Evolutionary conservation across 176 grass and related monocot species (phyloP), one percentile per base, ranked within the genome.

Genomic region (Bonia amplexicaulis): DNA sequence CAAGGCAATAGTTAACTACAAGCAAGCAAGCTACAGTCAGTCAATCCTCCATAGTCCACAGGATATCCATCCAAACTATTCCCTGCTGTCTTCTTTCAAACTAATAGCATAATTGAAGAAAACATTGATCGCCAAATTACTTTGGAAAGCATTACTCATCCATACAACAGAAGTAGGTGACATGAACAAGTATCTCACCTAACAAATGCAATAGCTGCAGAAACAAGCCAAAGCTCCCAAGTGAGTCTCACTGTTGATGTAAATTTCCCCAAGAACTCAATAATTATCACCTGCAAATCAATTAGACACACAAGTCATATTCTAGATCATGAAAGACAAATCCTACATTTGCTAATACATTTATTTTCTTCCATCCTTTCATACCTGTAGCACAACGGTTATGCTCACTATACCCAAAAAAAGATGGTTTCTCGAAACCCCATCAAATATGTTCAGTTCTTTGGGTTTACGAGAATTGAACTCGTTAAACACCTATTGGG

Each of bases 241-340:
- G 58, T 94, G 41, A 99, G 90, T 85, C 69, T 96, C 66, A 91
- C 90, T 48, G 96, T 99, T 39, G 93, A 90, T 48, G 93, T 82
- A 80, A 99, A 99, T 66, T 99, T 99, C 79, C 96, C 96, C 40
- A 99, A 90, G 86, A 96, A 96, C 79, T 99, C 91, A 19, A 99
- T 91, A 62, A 96, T 99, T 76, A 99, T 70, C 26, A 80, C 91
- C 96, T 99, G 73, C 42, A 40, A 74, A 66, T 86, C 48, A 78
- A 37, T 54, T 47, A 82, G 41, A 58, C 39, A 65, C 42, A 31
- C 9, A 78, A 74, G 66, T 82, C 42, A 93, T 66, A 82, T 66
- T 81, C 40, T 90, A 55, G 17, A 42, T 70, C 20, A 41, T 67
- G 44, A 57, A 66, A 85, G n/a, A 63, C 16, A 26, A 85, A 71